Base-by-base conservation (phyloP, 1,284 basidiomycete genomes). In the Schizophyllum commune region DNA sequence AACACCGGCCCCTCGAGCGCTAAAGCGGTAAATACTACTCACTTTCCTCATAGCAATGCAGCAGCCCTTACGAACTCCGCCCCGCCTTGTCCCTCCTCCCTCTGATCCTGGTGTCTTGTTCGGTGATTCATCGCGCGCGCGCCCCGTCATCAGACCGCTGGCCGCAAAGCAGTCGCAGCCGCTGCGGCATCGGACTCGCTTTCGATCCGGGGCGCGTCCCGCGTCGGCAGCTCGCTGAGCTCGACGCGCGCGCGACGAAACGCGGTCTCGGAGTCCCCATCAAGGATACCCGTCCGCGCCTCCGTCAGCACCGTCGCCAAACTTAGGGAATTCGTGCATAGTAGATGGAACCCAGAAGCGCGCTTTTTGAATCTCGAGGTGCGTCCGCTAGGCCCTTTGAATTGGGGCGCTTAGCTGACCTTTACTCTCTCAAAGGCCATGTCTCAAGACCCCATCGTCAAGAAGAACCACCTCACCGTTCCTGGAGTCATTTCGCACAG, bases 361-460 rank as follows among this genome's bases (percentile, higher is more conserved):
- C 81, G 80, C 65, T 92, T 88, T 71, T 78, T 94, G 58, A 92
- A 94, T 70, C 84, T 94, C 58, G 90, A 91, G 77, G 89, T 91
- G 70, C 72, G 84, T 72, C 32, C 53, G 21, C 17, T 61, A 58
- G 69, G 67, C 59, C 61, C 57, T 58, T 55, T 57, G 60, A 56
- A 62, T 56, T 56, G 53, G 20, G 53, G 3, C 8, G 19, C 15
- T 32, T 34, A 7, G 1, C 11, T 64, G 4, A 32, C 34, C 27
- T 47, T 57, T 15, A 39, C 27, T 34, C 60, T 19, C 65, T 60
- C 61, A 60, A 66, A 77, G 77, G 76, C 74, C 52, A 74, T 95
- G 80, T 74, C 81, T 57, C 83, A 89, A 33, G 93, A 96, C 70
- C 83, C 86, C 52, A 75, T 87, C 55, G 75, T 95, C 62, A 83